Evolutionary conservation across 768 basidiomycete genomes (phyloP), one percentile per base, ranked within the genome.

Genomic region (Mycena galericulata): DNA sequence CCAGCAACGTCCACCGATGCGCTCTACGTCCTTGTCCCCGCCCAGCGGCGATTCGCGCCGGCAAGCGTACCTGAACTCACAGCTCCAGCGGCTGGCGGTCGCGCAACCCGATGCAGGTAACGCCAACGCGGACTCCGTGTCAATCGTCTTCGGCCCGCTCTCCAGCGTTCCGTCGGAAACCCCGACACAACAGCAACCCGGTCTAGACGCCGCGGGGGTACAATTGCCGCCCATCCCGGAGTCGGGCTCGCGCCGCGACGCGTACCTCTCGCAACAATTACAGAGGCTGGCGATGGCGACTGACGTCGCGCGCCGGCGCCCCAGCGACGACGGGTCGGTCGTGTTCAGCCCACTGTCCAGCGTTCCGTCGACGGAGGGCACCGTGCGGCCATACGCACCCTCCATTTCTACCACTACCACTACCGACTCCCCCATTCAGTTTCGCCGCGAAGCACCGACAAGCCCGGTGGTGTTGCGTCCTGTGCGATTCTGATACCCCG

Each of bases 131-230:
- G 57, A 64, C 7, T 38, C 34, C 3, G 64, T 15, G 12, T 70
- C 69, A 18, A 46, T 70, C 9, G 55, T 58, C 20, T 70, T 57
- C 30, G 36, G 41, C 18, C 65, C 65, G 38, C 59, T 70, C 15
- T 70, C 69, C 5, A 66, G 65, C 26, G 69, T 66, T 6, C 69
- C 69, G 32, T 70, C 69, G 32, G 68, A 65, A 20, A 22, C 10
- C 51, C 61, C 53, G 2, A 22, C 45, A 20, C 68, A 38, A 4
- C 43, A 41, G 1, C 20, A 62, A 18, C 27, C 24, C 14, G 47
- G 32, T 45, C 53, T 6, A 14, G 34, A 36, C 14, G 18, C 59
- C 46, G 2, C 50, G 6, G 20, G 8, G 34, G 34, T 6, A 36
- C 34, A 58, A 14, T 24, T 66, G 12, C 47, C 59, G 1, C 40